Base-by-base conservation (phyloP, 2,329 filamentous ascomycete species). In the Macrophomina phaseolina region DNA sequence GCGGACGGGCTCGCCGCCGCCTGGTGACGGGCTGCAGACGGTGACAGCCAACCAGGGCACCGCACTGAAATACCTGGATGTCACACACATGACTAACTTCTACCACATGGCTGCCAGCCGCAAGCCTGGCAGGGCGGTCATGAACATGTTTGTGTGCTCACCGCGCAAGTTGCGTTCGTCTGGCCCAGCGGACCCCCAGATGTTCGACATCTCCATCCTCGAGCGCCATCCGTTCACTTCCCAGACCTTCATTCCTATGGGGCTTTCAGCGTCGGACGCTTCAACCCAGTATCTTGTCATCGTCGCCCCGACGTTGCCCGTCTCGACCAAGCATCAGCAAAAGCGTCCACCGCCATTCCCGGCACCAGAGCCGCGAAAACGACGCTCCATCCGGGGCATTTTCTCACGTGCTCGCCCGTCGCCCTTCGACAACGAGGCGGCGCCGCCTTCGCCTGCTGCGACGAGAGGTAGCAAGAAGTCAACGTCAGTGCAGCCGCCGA, bases 201-300 rank as follows among this genome's bases (percentile, higher is more conserved):
- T 85, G 4, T 91, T 97, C 75, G 82, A 86, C 53, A 85, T 97
- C 64, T 80, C 81, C 23, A 87, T 97, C 67, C 86, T 98, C 36
- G 95, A 99, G 78, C 86, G 95, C 46, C 95, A 99, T 79, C 94
- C 95, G 0, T 98, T 89, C 79, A 98, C 95, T 1, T 92, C 92
- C 1, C 95, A 99, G 81, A 97, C 93, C 0, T 98, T 99, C 78
- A 86, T 92, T 51, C 95, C 95, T 0, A 82, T 97, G 61, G 86
- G 87, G 42, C 73, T 89, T 34, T 82, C 79, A 1, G 72, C 80
- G 11, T 80, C 81, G n/a, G 80, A 84, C 64, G 71, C 71, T 64
- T 73, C 77, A 64, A 82, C 83, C 11, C 80, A 83, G 28, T 97
- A 94, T 77, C 86, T 99, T 32, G 91, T 98, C 68, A 87, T 98